Evolutionary conservation across 2,329 filamentous ascomycete species (phyloP).

Genomic region (Aspergillus fischeri): DNA sequence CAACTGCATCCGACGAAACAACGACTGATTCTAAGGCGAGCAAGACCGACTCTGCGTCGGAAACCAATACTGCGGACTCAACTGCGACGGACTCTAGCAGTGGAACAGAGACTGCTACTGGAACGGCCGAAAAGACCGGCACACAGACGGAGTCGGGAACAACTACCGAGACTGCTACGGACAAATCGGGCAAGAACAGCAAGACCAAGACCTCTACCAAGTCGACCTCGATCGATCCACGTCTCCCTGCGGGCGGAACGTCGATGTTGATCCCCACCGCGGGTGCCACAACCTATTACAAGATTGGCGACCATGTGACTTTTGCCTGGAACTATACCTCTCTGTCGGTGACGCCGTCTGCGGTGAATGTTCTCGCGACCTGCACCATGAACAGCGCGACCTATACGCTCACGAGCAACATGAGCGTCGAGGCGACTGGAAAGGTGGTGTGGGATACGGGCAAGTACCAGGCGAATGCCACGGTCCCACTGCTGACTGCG

Average conservation of each 20-base stretch:
- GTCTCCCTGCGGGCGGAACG: conserved; percentile 56
- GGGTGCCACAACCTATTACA: conserved; percentile 56
- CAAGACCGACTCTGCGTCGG: background rate
- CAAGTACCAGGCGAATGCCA: conserved; percentile 47
- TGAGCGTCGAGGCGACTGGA: conserved; percentile 51
- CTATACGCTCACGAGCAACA: conserved; percentile 60
- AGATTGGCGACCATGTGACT: conserved; percentile 59
- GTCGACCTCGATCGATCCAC: conserved; percentile 49
- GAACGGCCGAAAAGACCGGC: conserved; percentile 9
- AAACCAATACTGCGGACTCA: background rate
- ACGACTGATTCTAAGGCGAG: background rate
- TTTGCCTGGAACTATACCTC: conserved; percentile 69
- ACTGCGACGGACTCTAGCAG: conserved; percentile 5
- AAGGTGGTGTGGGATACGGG: conserved; percentile 59
- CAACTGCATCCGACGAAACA: background rate
- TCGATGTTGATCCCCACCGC: conserved; percentile 57
- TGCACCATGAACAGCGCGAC: conserved; percentile 56
- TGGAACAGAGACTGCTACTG: conserved; percentile 14
- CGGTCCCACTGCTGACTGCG: conserved; percentile 52
- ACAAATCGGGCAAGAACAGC: conserved; percentile 17
- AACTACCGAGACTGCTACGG: conserved; percentile 9
- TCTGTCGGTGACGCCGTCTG: conserved; percentile 54
- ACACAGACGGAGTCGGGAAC: conserved; percentile 13
- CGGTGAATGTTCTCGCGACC: conserved; percentile 59
- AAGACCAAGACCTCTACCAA: conserved; percentile 25